phyloP scores from a whole-genome alignment of 1,284 basidiomycete species.

The Tetrapyrgos nigripes region DNA sequence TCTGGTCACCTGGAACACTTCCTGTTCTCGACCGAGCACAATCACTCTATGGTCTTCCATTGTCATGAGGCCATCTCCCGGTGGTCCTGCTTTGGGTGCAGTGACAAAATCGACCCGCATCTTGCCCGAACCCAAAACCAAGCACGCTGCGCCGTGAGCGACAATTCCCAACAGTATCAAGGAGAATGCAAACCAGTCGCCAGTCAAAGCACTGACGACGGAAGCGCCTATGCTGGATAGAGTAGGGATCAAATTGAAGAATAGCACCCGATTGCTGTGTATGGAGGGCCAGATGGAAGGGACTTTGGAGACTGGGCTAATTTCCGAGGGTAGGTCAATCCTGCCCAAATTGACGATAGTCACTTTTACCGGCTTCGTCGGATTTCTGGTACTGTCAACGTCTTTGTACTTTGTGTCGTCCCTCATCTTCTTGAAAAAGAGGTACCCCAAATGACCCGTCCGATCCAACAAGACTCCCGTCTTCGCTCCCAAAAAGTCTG shows the following conservation, averaged over 20 bases:
- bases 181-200: slow-evolving; percentile 34
- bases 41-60: not conserved
- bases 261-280: not conserved
- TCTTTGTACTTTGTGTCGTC: not conserved
- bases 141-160: slow-evolving; percentile 31
- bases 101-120: not conserved
- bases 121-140: slow-evolving; percentile 33
- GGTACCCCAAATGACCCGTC: slow-evolving; percentile 31
- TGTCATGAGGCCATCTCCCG: not conserved
- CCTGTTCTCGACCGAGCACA: slow-evolving; percentile 28
- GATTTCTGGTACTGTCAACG: not conserved
- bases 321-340: not conserved
- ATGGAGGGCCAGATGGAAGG: not conserved
- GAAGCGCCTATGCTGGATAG: slow-evolving; percentile 30
- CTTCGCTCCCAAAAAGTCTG: slow-evolving; percentile 30
- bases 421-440: slow-evolving; percentile 28
- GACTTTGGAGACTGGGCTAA: not conserved
- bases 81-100: not conserved
- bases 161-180: slow-evolving; percentile 38
- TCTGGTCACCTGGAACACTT: slow-evolving; percentile 36
- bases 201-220: slow-evolving; percentile 24
- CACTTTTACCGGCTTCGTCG: not conserved
- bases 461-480: slow-evolving; percentile 32
- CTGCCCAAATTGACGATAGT: not conserved
- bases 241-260: slow-evolving; percentile 33